Percentiles rank a stretch among this genome's conserved stretches.
Evolutionary conservation across 2,329 filamentous ascomycete genomes (phyloP).

Genomic region (Botrytis tulipae): DNA sequence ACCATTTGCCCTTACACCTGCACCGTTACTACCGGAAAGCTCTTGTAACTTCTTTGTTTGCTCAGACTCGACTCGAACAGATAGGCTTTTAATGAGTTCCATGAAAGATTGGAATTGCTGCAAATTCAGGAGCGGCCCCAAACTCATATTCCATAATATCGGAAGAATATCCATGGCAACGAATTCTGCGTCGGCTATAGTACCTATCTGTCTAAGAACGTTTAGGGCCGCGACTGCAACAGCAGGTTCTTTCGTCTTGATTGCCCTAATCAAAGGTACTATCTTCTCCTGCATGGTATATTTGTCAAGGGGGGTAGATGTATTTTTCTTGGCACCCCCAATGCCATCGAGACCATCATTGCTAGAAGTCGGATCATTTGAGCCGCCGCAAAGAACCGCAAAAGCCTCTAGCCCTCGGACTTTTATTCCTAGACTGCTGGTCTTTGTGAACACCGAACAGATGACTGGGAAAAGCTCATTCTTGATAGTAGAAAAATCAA

Average conservation of each 20-base stretch:
- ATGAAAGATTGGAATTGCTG: constrained; percentile 89
- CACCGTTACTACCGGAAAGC: constrained; percentile 59
- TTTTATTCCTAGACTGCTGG: constrained; percentile 91
- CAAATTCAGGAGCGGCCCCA: constrained; percentile 85
- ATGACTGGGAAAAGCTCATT: constrained; percentile 95
- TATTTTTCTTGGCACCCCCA: constrained; percentile 55
- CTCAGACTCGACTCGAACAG: constrained; percentile 79
- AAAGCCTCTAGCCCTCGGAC: constrained; percentile 89
- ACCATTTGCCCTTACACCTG: constrained; percentile 47
- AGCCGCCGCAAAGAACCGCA: constrained; percentile 81
- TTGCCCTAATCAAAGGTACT: constrained; percentile 81
- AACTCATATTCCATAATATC: constrained; percentile 84
- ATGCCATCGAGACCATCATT: constrained; percentile 77
- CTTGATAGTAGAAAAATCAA: constrained; percentile 96
- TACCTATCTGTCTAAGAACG: constrained; percentile 77
- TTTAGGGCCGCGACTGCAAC: constrained; percentile 93
- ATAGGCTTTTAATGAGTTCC: constrained; percentile 79
- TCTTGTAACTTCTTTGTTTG: constrained; percentile 87
- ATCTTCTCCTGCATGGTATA: constrained; percentile 99
- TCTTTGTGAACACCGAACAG: constrained; percentile 85
- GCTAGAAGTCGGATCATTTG: constrained; percentile 48
- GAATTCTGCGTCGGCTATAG: constrained; percentile 57
- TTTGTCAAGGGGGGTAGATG: constrained; percentile 84
- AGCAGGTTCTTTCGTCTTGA: constrained; percentile 96
- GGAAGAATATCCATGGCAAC: constrained; percentile 89